Evolutionary conservation across 2,329 filamentous ascomycete species (phyloP).

Genomic region (Aureobasidium sp.): DNA sequence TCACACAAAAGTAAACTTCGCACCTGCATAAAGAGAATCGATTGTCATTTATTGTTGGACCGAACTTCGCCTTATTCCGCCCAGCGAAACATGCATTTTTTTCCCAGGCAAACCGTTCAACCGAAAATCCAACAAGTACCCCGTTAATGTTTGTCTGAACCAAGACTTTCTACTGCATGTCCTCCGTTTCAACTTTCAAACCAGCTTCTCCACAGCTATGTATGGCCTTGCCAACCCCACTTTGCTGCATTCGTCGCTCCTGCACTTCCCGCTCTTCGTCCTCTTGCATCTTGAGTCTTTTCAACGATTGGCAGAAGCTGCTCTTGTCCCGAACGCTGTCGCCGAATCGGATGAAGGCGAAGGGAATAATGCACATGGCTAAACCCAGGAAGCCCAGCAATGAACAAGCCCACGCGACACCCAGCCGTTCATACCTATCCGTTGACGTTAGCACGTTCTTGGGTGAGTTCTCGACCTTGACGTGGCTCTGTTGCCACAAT

Average conservation of each 20-base stretch:
- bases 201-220: slow-evolving; percentile 8
- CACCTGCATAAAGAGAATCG: neutral
- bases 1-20: neutral
- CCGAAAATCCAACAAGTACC: neutral
- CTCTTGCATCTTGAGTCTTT: slow-evolving; percentile 37
- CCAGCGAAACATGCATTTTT: neutral
- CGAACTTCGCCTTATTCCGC: neutral
- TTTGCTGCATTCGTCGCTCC: slow-evolving; percentile 10
- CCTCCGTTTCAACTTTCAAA: too few relatives aligned
- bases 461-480: neutral
- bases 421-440: slow-evolving; percentile 46
- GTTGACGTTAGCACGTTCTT: neutral
- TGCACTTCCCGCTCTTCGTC: slow-evolving; percentile 17
- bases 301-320: slow-evolving; percentile 55
- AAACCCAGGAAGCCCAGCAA: slow-evolving; percentile 43
- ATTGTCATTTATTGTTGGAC: neutral
- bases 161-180: neutral
- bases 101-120: neutral
- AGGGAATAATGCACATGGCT: slow-evolving; percentile 47
- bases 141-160: neutral
- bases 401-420: slow-evolving; percentile 58
- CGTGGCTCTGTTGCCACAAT: neutral
- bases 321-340: slow-evolving; percentile 47
- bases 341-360: slow-evolving; percentile 50
- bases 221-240: neutral